These are phyloP conservation scores for Pezicula carpinea DNA, from an alignment of 2,329 filamentous ascomycete genomes.

Conservation along the genomic window DNA sequence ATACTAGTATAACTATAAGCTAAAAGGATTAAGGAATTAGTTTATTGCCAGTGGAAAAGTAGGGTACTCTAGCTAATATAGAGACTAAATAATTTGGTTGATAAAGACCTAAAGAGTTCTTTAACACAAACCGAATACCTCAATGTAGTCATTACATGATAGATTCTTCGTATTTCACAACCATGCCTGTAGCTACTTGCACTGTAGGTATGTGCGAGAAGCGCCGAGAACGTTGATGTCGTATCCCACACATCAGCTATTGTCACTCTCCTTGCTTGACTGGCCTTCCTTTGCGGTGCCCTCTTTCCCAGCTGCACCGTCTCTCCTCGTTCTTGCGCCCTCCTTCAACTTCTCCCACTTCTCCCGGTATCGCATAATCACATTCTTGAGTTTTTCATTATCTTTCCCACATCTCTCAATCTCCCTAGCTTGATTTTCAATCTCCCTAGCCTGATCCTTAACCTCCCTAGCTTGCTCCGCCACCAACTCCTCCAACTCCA, in stretches of 20 bases:
- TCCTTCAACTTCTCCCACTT: conserved; percentile 68
- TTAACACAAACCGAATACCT: too few relatives aligned
- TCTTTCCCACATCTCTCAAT: conserved; percentile 58
- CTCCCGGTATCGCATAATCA: conserved; percentile 53
- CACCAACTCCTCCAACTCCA: conserved; percentile 66
- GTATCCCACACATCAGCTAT: not conserved
- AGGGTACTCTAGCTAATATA: too few relatives aligned
- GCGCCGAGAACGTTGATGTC: too few relatives aligned
- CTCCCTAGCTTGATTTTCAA: conserved; percentile 54
- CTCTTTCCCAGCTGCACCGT: conserved; percentile 9
- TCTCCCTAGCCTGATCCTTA: conserved; percentile 51
- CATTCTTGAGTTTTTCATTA: conserved; percentile 53
- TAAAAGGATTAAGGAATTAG: too few relatives aligned
- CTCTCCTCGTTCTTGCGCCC: conserved; percentile 45
- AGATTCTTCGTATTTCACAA: too few relatives aligned
- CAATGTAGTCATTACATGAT: not conserved
- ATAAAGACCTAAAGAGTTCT: too few relatives aligned
- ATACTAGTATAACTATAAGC: too few relatives aligned
- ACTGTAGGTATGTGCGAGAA: too few relatives aligned
- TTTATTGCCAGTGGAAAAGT: too few relatives aligned
- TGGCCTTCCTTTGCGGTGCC: not conserved
- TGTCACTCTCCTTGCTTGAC: not conserved
- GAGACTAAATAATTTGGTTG: too few relatives aligned
- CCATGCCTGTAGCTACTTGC: too few relatives aligned
- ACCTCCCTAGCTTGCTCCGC: conserved; percentile 51